phyloP scores from a whole-genome alignment of 805 yeast species.

The Metschnikowia koreensis region DNA sequence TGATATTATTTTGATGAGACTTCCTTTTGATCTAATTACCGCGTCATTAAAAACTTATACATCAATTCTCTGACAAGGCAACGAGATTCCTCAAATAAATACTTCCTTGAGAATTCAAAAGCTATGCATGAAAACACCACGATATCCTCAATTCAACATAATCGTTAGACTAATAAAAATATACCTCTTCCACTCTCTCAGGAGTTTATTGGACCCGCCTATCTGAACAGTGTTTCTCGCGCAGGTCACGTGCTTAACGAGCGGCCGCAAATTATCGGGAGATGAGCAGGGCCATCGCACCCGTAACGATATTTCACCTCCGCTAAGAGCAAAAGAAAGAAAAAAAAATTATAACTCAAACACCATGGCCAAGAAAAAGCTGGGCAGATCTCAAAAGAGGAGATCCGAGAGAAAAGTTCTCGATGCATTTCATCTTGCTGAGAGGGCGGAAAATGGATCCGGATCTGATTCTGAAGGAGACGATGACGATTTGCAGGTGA shows the following conservation, averaged over 20 bases:
- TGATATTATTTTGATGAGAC: too few species aligned
- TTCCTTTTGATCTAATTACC: too few species aligned
- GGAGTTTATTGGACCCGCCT: too few species aligned
- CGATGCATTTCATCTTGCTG: slow-evolving; percentile 47
- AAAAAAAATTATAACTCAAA: not conserved
- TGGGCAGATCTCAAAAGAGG: slow-evolving; percentile 24
- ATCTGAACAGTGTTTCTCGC: not conserved
- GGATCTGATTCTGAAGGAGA: slow-evolving; percentile 18
- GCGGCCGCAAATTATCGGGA: not conserved
- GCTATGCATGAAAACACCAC: too few species aligned
- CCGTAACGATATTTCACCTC: not conserved
- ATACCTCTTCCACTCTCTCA: not conserved
- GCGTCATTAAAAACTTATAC: too few species aligned
- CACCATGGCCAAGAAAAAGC: slow-evolving; percentile 18
- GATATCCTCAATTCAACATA: too few species aligned
- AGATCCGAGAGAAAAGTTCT: slow-evolving; percentile 37
- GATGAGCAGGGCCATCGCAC: not conserved
- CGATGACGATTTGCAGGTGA: slow-evolving; percentile 26
- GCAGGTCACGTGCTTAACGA: not conserved
- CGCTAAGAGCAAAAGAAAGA: not conserved
- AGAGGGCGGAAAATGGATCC: slow-evolving; percentile 32
- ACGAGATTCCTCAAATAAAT: too few species aligned
- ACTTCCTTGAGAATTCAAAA: too few species aligned
- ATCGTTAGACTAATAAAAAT: not conserved
- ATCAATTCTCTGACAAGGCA: too few species aligned